Evolutionary conservation across 176 grass and related monocot genomes (phyloP).

Genomic region (Oropetium thomaeum): DNA sequence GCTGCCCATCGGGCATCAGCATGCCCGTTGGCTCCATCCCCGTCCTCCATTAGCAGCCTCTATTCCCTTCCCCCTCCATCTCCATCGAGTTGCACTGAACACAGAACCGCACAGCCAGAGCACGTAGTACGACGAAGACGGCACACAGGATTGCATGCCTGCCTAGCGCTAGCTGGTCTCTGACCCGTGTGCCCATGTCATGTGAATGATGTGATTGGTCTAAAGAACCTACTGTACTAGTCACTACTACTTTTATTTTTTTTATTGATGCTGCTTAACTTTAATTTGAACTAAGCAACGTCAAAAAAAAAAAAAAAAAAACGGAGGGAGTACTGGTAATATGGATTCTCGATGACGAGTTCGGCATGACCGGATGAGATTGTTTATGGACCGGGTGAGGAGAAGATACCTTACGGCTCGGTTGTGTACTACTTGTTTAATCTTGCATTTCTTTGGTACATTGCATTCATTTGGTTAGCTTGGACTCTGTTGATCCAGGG

Average conservation of each 20-base stretch:
- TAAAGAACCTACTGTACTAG: background rate
- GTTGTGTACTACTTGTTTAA: conserved; percentile 8
- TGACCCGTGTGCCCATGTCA: conserved; percentile 22
- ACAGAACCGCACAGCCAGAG: background rate
- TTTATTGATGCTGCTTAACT: too few relatives aligned
- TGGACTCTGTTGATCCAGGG: conserved; percentile 21
- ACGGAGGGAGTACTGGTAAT: background rate
- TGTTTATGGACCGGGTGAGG: conserved; percentile 17
- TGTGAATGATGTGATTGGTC: conserved; percentile 49
- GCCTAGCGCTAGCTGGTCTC: background rate
- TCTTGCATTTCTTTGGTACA: background rate
- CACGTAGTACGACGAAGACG: background rate
- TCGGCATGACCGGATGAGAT: background rate
- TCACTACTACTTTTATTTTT: too few relatives aligned
- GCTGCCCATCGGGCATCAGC: too few relatives aligned
- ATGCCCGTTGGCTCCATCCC: too few relatives aligned
- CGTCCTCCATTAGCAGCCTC: too few relatives aligned
- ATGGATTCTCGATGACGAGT: conserved; percentile 8
- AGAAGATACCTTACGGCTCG: conserved; percentile 3
- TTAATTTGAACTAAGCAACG: too few relatives aligned
- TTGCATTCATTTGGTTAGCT: conserved; percentile 7
- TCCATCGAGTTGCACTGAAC: background rate
- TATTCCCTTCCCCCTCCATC: background rate
- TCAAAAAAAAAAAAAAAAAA: too few relatives aligned
- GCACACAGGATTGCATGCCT: background rate